Evolutionary conservation across 257 asterid species (phyloP).

Genomic region (Fraxinus excelsior): DNA sequence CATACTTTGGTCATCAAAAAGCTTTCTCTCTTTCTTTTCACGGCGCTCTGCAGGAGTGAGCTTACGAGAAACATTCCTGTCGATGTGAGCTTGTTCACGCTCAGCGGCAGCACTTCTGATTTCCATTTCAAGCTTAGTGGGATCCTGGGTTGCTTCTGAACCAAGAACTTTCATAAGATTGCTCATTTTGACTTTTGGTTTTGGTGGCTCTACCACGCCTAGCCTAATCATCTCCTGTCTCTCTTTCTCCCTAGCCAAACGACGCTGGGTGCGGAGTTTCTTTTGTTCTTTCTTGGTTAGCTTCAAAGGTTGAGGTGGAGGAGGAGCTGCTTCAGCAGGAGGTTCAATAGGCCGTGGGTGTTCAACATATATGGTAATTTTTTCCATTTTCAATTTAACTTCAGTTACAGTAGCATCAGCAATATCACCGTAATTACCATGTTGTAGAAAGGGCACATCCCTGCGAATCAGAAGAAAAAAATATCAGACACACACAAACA

Average conservation of each 20-base stretch:
- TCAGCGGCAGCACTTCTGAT: slow-evolving; percentile 95
- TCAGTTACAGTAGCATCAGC: slow-evolving; percentile 40
- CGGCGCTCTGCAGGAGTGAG: slow-evolving; percentile 96
- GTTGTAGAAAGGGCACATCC: slow-evolving; percentile 69
- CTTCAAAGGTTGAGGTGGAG: slow-evolving; percentile 96
- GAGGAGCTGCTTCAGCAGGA: slow-evolving; percentile 83
- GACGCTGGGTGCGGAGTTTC: slow-evolving; percentile 88
- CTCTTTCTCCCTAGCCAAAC: slow-evolving; percentile 83
- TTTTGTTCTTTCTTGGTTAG: slow-evolving; percentile 92
- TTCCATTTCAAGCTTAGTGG: slow-evolving; percentile 93
- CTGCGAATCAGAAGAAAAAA: slow-evolving; percentile 37
- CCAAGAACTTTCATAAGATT: slow-evolving; percentile 97
- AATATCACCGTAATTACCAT: slow-evolving; percentile 60
- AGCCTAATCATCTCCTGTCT: slow-evolving; percentile 93
- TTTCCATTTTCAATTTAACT: slow-evolving; percentile 66
- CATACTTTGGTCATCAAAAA: slow-evolving; percentile 61
- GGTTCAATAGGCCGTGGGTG: slow-evolving; percentile 96
- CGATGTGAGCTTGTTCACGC: slow-evolving; percentile 96
- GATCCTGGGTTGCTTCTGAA: slow-evolving; percentile 97
- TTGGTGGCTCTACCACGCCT: slow-evolving; percentile 88
- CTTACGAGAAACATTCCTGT: slow-evolving; percentile 84
- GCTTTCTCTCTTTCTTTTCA: slow-evolving; percentile 86
- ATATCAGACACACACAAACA: neutral
- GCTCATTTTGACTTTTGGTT: slow-evolving; percentile 93
- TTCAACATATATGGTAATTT: slow-evolving; percentile 71